Evolutionary conservation across 306 rosid genomes (phyloP), one percentile per base, ranked within the genome.

Genomic region (Aeschynomene evenia): DNA sequence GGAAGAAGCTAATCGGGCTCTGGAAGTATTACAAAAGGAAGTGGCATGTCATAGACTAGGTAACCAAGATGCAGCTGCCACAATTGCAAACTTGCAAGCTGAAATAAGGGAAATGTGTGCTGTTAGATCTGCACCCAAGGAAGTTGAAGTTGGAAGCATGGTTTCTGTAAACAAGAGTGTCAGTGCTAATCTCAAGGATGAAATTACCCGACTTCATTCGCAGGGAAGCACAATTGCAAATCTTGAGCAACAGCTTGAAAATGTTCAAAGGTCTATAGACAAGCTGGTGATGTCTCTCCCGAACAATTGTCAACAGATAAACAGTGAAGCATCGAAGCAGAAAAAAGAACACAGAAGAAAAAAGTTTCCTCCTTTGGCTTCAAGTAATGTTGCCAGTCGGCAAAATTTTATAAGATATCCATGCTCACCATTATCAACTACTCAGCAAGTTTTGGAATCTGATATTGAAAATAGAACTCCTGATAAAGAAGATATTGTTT

Each of bases 31-130:
- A 58, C 99, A 95, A 67, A 95, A 95, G 82, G 97, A 95, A 81
- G 99, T 95, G 67, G 96, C 96, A 72, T 95, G 99, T 77, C 99
- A 95, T 77, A 89, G 99, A 71, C 83, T 85, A 50, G 99, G 99
- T 42, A 95, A 95, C 77, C 97, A 95, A 85, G 96, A 91, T 86
- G 99, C 99, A 51, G 99, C 97, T 24, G 97, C 91, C 77, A 95
- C 99, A 66, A 91, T 95, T 79, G 99, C 99, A 22, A 95, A 95
- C 75, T 77, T 95, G 79, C 99, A 91, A 78, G 87, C 84, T 53
- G 99, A 95, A 80, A 95, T 95, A 72, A 86, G 95, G 79, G 97
- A 86, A 71, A 95, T 95, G 97, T 81, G 86, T 33, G 16, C 89
- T 9, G 89, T 89, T 64, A 85, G 78, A 62, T 66, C 91, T 60